Conservation (phyloP, 805 yeast species). For the Lipomyces spencermartinsiae region DNA sequence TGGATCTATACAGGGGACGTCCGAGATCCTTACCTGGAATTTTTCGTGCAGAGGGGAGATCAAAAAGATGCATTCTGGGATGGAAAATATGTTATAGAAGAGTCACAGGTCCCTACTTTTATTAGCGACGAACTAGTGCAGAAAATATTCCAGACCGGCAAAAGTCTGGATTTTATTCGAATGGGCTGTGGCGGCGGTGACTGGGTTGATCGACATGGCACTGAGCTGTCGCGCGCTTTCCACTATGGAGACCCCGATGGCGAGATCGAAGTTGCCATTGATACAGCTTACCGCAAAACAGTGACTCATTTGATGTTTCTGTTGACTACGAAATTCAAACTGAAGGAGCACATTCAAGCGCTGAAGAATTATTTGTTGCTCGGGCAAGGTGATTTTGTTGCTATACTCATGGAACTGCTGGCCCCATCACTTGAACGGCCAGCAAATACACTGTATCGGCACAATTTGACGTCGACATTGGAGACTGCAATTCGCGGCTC, state of each 20-base stretch:
- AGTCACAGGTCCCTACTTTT: slow-evolving; percentile 49
- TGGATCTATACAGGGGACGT: slow-evolving; percentile 79
- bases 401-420: slow-evolving; percentile 64
- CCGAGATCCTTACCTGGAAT: slow-evolving; percentile 61
- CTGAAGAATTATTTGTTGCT: slow-evolving; percentile 71
- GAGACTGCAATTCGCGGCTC: slow-evolving; percentile 62
- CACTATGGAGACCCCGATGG: slow-evolving; percentile 36
- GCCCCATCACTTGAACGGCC: slow-evolving; percentile 61
- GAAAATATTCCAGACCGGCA: slow-evolving; percentile 61
- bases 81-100: slow-evolving; percentile 40
- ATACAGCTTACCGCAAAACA: slow-evolving; percentile 56
- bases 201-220: slow-evolving; percentile 55
- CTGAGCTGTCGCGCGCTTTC: slow-evolving; percentile 22
- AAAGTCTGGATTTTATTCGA: slow-evolving; percentile 67
- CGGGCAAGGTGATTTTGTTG: slow-evolving; percentile 83
- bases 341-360: slow-evolving; percentile 62
- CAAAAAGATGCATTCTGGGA: slow-evolving; percentile 35
- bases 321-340: slow-evolving; percentile 56
- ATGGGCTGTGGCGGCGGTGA: slow-evolving; percentile 68
- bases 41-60: slow-evolving; percentile 55
- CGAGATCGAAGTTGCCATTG: slow-evolving; percentile 43
- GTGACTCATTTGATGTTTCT: slow-evolving; percentile 57
- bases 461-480: slow-evolving; percentile 67
- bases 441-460: slow-evolving; percentile 66
- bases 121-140: slow-evolving; percentile 44